Base-by-base conservation (phyloP, 1,284 basidiomycete species). In the Rhodofomes roseus region DNA sequence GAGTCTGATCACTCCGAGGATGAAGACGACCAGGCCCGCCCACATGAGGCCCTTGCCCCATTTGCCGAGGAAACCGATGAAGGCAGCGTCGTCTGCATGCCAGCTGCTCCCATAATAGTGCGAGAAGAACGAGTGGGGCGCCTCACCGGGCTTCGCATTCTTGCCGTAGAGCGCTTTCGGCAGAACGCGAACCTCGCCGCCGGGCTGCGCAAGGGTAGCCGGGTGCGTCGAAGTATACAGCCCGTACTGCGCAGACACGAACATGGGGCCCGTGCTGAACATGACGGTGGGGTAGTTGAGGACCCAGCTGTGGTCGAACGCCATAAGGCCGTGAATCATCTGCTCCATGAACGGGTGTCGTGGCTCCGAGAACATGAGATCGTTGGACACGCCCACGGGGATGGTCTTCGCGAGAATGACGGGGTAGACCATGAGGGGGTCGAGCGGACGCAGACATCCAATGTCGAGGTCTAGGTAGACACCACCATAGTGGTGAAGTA, bases 281-380 rank as follows among this genome's bases (percentile, higher is more conserved):
- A 99, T 99, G 77, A 99, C 96, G 37, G 96, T 99, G 34, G 97
- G 96, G 70, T 99, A 99, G 76, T 98, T 96, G 70, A 95, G 85
- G 56, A 97, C 74, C 86, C 93, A 98, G 57, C 87, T 84, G 75
- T 96, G 93, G 76, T 98, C 92, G 73, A 96, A 99, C n/a, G 88
- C 89, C 69, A 88, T 83, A 63, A 98, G 86, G 66, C 89, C 94
- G 77, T 96, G 90, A 66, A 98, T 96, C 54, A 95, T 91, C 74
- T 95, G 92, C 39, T 90, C 87, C 80, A 98, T 85, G 79, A 99
- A 95, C 1, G 93, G 90, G 66, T 96, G 95, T 0, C 80, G 80
- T 70, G 90, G 89, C 70, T 92, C 87, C 23, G 94, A 81, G 63
- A 98, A 92, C 80, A 99, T 97, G 70, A 99, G 85, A 76, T 99